phyloP scores from a whole-genome alignment of 176 grass and related monocot species.

The Triticum urartu region DNA sequence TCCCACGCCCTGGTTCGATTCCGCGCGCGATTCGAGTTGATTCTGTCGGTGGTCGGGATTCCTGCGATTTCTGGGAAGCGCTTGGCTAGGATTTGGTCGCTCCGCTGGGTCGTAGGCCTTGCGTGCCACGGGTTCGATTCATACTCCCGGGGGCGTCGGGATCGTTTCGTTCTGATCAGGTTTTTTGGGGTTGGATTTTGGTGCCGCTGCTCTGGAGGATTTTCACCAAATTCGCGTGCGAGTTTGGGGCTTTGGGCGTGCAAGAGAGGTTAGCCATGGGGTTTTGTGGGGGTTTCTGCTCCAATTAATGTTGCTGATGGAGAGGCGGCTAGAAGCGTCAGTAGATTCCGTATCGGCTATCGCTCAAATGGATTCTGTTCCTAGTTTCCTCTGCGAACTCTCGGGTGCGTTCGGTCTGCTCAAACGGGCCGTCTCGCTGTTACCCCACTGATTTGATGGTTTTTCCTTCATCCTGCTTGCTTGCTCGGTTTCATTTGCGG shows the following conservation, averaged over 20 bases:
- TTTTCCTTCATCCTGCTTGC: not conserved
- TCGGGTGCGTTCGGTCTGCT: not conserved
- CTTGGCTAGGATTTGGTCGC: slow-evolving; percentile 19
- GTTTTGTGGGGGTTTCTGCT: slow-evolving; percentile 19
- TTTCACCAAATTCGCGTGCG: not conserved
- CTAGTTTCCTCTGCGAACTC: slow-evolving; percentile 1
- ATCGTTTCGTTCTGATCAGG: not conserved
- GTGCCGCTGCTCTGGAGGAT: not conserved
- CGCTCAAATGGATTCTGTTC: not conserved
- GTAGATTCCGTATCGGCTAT: not conserved
- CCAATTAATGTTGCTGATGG: not conserved
- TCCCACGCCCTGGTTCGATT: not conserved
- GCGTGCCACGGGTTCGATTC: slow-evolving; percentile 16
- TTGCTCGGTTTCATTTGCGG: slow-evolving; percentile 1
- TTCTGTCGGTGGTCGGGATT: not conserved
- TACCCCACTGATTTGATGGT: not conserved
- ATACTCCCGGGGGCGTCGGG: not conserved
- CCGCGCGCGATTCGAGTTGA: not conserved
- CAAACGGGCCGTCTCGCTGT: not conserved
- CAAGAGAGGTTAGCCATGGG: not conserved
- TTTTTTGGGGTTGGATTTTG: not conserved
- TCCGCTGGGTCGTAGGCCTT: not conserved
- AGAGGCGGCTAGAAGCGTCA: not conserved
- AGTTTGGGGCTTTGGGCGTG: slow-evolving; percentile 28
- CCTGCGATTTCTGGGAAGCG: not conserved